A percentile compares a stretch with the other conserved stretches of the same genome.
phyloP scores from a whole-genome alignment of 345 rosid genomes.

The Brassica juncea region DNA sequence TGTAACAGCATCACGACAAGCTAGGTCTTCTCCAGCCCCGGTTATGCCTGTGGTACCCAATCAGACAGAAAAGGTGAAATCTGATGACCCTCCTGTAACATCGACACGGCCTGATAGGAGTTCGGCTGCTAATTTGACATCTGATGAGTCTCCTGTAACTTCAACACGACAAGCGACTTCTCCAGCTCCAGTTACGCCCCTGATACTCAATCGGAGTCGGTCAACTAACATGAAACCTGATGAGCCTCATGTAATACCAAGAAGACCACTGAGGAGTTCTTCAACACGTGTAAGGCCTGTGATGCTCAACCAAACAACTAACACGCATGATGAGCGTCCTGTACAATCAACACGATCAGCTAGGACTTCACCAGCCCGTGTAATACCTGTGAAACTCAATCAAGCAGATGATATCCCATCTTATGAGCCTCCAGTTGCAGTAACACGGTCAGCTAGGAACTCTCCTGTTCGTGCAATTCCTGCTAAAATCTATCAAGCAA shows the following conservation, averaged over 20 bases:
- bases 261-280: slow-evolving; percentile 34
- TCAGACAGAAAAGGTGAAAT: slow-evolving; percentile 25
- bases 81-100: slow-evolving; percentile 22
- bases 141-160: slow-evolving; percentile 24
- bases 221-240: slow-evolving; percentile 34
- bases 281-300: slow-evolving; percentile 32
- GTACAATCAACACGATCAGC: slow-evolving; percentile 34
- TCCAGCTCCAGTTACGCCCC: slow-evolving; percentile 19
- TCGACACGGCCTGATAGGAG: slow-evolving; percentile 27
- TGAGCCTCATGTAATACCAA: slow-evolving; percentile 33
- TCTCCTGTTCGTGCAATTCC: slow-evolving; percentile 32
- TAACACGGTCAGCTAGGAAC: slow-evolving; percentile 36
- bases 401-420: slow-evolving; percentile 30
- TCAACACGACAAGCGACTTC: slow-evolving; percentile 17
- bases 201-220: slow-evolving; percentile 26
- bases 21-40: slow-evolving; percentile 23
- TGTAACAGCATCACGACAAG: slow-evolving; percentile 18
- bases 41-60: slow-evolving; percentile 26
- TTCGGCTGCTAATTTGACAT: slow-evolving; percentile 20
- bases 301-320: slow-evolving; percentile 25
- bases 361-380: slow-evolving; percentile 38
- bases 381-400: slow-evolving; percentile 24
- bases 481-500: slow-evolving; percentile 12
- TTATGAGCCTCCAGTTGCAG: slow-evolving; percentile 28
- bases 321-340: slow-evolving; percentile 30